Evolutionary conservation across 768 basidiomycete species (phyloP), one percentile per base, ranked within the genome.

Genomic region (Termitomyces sp.): DNA sequence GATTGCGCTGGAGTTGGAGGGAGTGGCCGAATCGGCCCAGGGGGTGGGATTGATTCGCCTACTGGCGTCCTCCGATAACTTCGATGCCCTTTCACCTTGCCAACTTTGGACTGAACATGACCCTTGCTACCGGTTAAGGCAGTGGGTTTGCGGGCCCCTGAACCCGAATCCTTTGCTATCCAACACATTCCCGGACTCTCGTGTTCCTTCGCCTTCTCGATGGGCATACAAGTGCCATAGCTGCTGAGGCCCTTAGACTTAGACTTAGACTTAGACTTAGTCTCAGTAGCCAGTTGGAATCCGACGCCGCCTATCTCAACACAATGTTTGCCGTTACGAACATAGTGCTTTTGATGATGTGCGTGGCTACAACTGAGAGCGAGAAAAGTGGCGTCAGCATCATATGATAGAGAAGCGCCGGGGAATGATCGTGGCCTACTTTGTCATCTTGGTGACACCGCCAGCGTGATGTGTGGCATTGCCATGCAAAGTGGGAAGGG

Each of bases 401-500:
- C 38, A 39, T 39, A 39, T 24, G 4, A 15, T 48, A 22, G 20
- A 16, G 36, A 15, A 20, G 11, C 22, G n/a, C 13, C 4, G 16
- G 16, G 6, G 22, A 36, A 36, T 57, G 20, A 58, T 58, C 22
- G 46, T 3, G 16, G 8, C 32, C 28, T 57, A 42, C 48, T 44
- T 44, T 35, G 44, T 15, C 32, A 44, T 20, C 22, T 35, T 20
- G 22, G n/a, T 39, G 28, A 16, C 18, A 55, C 38, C 13, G 7
- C 22, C 38, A 40, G 53, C 20, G 38, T 20, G 53, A 38, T 50
- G 46, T 33, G n/a, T 32, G 39, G 39, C 32, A 36, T 32, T 20
- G 5, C 33, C 32, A 15, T 35, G 49, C 32, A 5, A 35, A n/a
- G n/a, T 40, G 18, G 62, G 62, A 32, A 59, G 35, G 16, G 62